Evolutionary conservation across 257 asterid genomes (phyloP).

Genomic region (Solanum chilense): DNA sequence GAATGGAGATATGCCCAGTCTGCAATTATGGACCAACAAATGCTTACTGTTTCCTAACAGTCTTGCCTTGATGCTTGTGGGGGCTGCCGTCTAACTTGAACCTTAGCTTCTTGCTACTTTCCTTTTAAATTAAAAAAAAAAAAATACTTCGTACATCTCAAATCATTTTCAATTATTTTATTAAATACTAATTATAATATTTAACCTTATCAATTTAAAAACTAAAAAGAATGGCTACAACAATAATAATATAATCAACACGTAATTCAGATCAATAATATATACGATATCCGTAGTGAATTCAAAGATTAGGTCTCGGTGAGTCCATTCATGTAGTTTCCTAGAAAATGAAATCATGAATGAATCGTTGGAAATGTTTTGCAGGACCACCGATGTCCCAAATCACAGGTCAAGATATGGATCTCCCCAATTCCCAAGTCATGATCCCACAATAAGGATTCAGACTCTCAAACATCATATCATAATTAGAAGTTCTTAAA

Average conservation of each 20-base stretch:
- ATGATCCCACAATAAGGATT: background rate
- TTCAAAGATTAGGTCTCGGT: background rate
- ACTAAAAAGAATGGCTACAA: background rate
- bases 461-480: background rate
- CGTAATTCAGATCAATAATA: background rate
- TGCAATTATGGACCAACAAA: background rate
- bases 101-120: background rate
- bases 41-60: background rate
- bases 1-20: background rate
- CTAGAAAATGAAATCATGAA: background rate
- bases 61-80: background rate
- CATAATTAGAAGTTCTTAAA: background rate
- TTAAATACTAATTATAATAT: background rate
- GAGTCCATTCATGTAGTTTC: background rate
- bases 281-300: background rate
- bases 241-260: background rate
- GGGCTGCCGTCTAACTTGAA: background rate
- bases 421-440: background rate
- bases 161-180: background rate
- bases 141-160: background rate
- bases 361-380: background rate
- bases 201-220: background rate
- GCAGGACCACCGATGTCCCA: background rate
- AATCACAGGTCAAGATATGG: background rate
- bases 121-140: background rate